Base-by-base conservation (phyloP, 306 rosid species). In the Prosopis cineraria region DNA sequence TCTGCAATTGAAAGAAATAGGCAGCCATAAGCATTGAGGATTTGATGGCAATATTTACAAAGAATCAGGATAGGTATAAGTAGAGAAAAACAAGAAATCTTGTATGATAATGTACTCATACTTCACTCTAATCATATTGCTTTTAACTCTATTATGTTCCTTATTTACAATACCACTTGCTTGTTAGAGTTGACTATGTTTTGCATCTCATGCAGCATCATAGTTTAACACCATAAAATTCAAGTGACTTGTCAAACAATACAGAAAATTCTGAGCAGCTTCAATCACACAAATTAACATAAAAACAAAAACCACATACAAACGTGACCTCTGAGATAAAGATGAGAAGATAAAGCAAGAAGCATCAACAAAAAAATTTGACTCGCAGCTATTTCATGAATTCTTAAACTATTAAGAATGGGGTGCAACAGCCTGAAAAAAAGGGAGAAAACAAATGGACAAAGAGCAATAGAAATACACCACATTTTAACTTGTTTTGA, bases 1-100 rank as follows among this genome's bases (percentile, higher is more conserved):
- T 92, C 97, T 92, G 89, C 84, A 79, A 79, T 68, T 24, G 24
- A 50, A 70, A 75, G 41, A 80, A 52, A 22, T 29, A 27, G 45
- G 41, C 30, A 78, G 41, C 41, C 52, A 67, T 14, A 68, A 62
- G 53, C 6, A 71, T 10, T 43, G 34, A 71, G 45, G 6, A 25
- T 81, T 67, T 37, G 43, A 47, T 55, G 66, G 33, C 47, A 65
- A 63, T 58, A 53, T 3, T 40, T 71, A 25, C 65, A 78, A 17
- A 52, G 64, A 29, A 81, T 58, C 19, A 20, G 1, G 31, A 75
- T 33, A 50, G 40, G 72, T 55, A 9, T 64, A 40, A 29, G 50
- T 20, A 69, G 3, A 29, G 30, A 75, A 30, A 58, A 45, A 45
- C 4, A 72, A 66, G 13, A 80, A 84, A 63, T 77, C 52, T n/a